These are phyloP conservation scores for Acanthamoeba castellanii DNA, from an alignment of 208 protist species.

Conservation along the genomic window DNA sequence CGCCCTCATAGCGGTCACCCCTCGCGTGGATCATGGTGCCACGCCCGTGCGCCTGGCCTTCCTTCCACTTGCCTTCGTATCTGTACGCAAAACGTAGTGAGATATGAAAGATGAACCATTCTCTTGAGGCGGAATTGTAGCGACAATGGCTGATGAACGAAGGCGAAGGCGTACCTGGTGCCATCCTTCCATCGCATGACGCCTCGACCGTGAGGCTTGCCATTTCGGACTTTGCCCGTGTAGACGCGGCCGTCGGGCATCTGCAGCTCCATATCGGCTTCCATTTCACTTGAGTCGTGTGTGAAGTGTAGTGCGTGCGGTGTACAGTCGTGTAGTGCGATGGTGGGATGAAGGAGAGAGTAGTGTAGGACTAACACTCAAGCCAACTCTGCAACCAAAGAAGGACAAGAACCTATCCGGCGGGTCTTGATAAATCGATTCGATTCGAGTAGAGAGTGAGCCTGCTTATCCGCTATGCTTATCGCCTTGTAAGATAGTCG, in stretches of 20 bases:
- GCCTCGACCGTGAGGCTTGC: not conserved
- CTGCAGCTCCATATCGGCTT: not conserved
- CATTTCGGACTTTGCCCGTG: constrained; percentile 27
- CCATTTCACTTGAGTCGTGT: not conserved
- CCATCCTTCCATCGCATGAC: not conserved
- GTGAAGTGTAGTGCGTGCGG: not conserved
- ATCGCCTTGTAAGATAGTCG: no score
- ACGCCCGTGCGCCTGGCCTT: not conserved
- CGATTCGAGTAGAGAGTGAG: not conserved
- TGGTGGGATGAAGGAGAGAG: not conserved
- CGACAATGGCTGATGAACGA: no score
- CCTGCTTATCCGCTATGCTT: no score
- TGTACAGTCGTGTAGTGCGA: not conserved
- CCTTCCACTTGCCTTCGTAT: constrained; percentile 60
- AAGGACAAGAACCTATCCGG: not conserved
- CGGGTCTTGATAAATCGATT: no score
- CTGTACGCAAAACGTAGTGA: not conserved
- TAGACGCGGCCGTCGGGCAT: constrained; percentile 27
- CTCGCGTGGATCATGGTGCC: not conserved
- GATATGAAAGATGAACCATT: not conserved
- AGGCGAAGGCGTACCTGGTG: not conserved
- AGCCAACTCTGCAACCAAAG: not conserved
- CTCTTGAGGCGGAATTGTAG: no score
- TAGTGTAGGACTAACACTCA: not conserved
- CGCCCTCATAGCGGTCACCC: constrained; percentile 53